These are phyloP conservation scores for Rhypophila decipiens DNA, from an alignment of 495 filamentous ascomycete species.

Conservation along the genomic window DNA sequence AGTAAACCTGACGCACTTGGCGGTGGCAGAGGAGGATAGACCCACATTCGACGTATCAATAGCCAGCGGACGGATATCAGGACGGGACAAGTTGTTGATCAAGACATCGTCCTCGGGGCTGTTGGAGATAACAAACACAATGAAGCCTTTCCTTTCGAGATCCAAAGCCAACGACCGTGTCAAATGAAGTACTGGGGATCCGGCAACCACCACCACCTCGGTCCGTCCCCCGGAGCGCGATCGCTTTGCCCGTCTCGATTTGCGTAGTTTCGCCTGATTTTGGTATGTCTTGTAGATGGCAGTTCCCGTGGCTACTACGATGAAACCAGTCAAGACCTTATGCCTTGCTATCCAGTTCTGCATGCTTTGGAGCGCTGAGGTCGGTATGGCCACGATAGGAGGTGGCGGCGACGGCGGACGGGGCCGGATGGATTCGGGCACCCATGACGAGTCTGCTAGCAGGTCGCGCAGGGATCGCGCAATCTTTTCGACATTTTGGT, in stretches of 20 bases:
- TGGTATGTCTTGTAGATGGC: slow-evolving; percentile 59
- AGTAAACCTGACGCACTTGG: neutral
- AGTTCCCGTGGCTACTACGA: slow-evolving; percentile 63
- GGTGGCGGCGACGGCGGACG: slow-evolving; percentile 43
- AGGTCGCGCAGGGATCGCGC: slow-evolving; percentile 57
- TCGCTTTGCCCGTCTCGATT: slow-evolving; percentile 66
- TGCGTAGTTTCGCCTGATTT: slow-evolving; percentile 51
- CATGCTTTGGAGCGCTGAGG: slow-evolving; percentile 29
- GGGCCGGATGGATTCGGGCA: slow-evolving; percentile 62
- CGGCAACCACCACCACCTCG: slow-evolving; percentile 87
- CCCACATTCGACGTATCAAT: slow-evolving; percentile 74
- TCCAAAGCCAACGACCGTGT: slow-evolving; percentile 75
- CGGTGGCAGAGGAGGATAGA: slow-evolving; percentile 10
- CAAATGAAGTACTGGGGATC: slow-evolving; percentile 72
- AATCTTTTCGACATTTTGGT: slow-evolving; percentile 65
- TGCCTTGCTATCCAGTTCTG: slow-evolving; percentile 61
- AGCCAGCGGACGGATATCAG: slow-evolving; percentile 74
- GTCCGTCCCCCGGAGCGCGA: slow-evolving; percentile 77
- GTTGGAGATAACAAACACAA: slow-evolving; percentile 82
- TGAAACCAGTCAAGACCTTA: slow-evolving; percentile 60
- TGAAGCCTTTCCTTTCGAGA: slow-evolving; percentile 84
- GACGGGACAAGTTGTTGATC: slow-evolving; percentile 65
- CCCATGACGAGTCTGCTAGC: slow-evolving; percentile 58
- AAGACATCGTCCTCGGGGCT: slow-evolving; percentile 74
- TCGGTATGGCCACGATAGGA: slow-evolving; percentile 27